Percentiles rank a stretch among this genome's conserved stretches.
Evolutionary conservation across 2,329 filamentous ascomycete genomes (phyloP).

Genomic region (Nigrograna mackinnonii): DNA sequence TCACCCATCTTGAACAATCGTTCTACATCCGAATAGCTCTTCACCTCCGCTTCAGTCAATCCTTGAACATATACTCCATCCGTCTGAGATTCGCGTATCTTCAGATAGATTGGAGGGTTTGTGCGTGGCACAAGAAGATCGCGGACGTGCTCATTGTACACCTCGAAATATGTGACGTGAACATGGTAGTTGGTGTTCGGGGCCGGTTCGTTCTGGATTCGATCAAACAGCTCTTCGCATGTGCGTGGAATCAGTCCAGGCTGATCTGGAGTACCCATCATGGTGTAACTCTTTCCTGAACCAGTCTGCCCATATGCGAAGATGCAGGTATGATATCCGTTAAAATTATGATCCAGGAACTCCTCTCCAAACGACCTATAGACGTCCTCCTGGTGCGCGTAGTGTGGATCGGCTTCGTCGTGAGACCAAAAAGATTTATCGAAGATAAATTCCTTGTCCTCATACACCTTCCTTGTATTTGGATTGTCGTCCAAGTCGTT

Average conservation of each 20-base stretch:
- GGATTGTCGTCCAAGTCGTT: slow-evolving; percentile 55
- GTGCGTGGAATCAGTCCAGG: slow-evolving; percentile 93
- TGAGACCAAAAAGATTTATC: slow-evolving; percentile 99
- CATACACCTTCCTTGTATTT: slow-evolving; percentile 73
- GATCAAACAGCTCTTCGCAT: slow-evolving; percentile 92
- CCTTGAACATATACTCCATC: slow-evolving; percentile 98
- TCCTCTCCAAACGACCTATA: slow-evolving; percentile 95
- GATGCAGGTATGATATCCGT: slow-evolving; percentile 98
- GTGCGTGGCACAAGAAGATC: slow-evolving; percentile 84
- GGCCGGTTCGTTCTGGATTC: slow-evolving; percentile 82
- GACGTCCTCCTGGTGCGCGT: slow-evolving; percentile 89
- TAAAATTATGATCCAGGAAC: slow-evolving; percentile 98
- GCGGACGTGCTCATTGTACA: slow-evolving; percentile 98
- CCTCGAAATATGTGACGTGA: slow-evolving; percentile 97
- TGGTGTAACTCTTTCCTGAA: slow-evolving; percentile 97
- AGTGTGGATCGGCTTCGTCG: slow-evolving; percentile 76
- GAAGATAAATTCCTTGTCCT: slow-evolving; percentile 92
- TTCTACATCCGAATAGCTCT: slow-evolving; percentile 83
- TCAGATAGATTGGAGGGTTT: slow-evolving; percentile 86
- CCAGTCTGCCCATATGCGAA: slow-evolving; percentile 98
- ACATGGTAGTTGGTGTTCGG: slow-evolving; percentile 97
- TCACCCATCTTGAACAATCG: slow-evolving; percentile 91
- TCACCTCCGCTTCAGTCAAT: slow-evolving; percentile 88
- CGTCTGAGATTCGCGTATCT: slow-evolving; percentile 92
- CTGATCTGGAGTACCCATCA: slow-evolving; percentile 86